phyloP scores from a whole-genome alignment of 2,329 filamentous ascomycete genomes.

The Trichoderma sp. region DNA sequence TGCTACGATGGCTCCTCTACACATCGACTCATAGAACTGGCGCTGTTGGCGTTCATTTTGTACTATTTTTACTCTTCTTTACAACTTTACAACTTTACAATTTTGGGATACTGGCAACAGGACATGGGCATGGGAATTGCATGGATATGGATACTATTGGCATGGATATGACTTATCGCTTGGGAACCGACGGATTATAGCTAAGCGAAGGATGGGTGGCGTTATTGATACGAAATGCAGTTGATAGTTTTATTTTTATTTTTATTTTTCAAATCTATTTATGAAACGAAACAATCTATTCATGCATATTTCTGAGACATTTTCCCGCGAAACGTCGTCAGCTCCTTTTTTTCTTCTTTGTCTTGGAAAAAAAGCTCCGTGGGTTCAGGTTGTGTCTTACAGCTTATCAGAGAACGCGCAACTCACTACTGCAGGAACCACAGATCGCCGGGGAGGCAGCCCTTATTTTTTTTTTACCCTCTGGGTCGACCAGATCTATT shows the following conservation, averaged over 20 bases:
- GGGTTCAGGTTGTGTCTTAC: not conserved
- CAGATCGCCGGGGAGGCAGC: constrained; percentile 11
- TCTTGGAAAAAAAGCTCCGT: not conserved
- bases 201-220: constrained; percentile 12
- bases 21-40: not conserved
- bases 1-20: not conserved
- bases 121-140: not conserved
- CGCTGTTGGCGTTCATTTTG: not conserved
- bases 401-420: not conserved
- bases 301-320: not conserved
- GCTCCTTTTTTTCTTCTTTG: not conserved
- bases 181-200: not conserved
- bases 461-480: not conserved
- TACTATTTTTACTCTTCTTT: not conserved
- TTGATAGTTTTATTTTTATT: not conserved
- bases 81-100: not conserved
- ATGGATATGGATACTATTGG: not conserved
- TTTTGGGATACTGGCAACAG: not conserved
- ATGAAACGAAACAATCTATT: not conserved
- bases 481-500: not conserved
- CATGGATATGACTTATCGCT: not conserved
- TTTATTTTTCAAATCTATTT: not conserved
- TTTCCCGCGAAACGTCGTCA: not conserved
- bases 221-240: not conserved
- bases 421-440: constrained; percentile 6